Evolutionary conservation across 2,329 filamentous ascomycete species (phyloP).

Genomic region (Dactylellina parvicollis): DNA sequence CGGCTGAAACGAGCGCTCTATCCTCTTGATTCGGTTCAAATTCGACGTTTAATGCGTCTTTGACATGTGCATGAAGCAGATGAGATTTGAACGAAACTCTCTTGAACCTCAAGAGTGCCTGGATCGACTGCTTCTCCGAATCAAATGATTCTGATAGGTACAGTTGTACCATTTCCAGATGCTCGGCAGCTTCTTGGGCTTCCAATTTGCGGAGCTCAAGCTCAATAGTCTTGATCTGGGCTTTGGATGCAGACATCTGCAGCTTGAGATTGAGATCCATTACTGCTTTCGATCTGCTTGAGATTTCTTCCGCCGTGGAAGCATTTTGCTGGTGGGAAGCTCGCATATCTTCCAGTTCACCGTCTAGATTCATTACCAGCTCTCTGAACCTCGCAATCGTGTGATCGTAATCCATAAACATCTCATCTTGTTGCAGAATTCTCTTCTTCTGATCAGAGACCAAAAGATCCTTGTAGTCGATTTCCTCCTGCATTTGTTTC

Average conservation of each 20-base stretch:
- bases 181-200: slow-evolving; percentile 86
- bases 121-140: slow-evolving; percentile 82
- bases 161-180: slow-evolving; percentile 80
- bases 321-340: slow-evolving; percentile 93
- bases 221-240: slow-evolving; percentile 93
- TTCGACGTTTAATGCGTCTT: slow-evolving; percentile 73
- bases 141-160: slow-evolving; percentile 88
- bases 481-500: slow-evolving; percentile 91
- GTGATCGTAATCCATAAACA: slow-evolving; percentile 87
- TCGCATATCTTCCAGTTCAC: slow-evolving; percentile 87
- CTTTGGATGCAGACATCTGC: slow-evolving; percentile 86
- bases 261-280: slow-evolving; percentile 96
- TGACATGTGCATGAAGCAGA: slow-evolving; percentile 79
- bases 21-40: slow-evolving; percentile 75
- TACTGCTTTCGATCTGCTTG: slow-evolving; percentile 87
- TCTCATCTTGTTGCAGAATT: slow-evolving; percentile 78
- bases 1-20: slow-evolving; percentile 80
- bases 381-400: slow-evolving; percentile 88
- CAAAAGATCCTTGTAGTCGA: slow-evolving; percentile 85
- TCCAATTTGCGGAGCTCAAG: slow-evolving; percentile 86
- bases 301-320: slow-evolving; percentile 89
- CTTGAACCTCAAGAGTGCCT: slow-evolving; percentile 87
- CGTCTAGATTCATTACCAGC: slow-evolving; percentile 84
- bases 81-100: slow-evolving; percentile 87
- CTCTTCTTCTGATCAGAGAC: slow-evolving; percentile 83